Conservation (phyloP, 2,329 filamentous ascomycete genomes). For the Penicillium digitatum region DNA sequence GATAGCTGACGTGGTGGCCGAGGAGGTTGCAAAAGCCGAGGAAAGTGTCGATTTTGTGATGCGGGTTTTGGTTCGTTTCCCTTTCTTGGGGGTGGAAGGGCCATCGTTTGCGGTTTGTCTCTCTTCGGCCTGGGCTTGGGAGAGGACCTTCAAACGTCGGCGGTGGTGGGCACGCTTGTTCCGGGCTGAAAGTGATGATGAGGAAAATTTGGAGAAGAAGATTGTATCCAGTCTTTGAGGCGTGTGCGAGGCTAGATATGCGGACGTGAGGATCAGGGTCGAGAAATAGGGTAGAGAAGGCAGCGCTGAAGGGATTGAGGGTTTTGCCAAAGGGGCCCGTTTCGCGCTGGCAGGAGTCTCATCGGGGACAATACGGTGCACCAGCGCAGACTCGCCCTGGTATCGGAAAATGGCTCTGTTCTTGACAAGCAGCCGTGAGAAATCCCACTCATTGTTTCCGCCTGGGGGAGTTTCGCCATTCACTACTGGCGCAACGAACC, state of each 20-base stretch:
- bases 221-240: conserved; percentile 47
- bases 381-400: conserved; percentile 44
- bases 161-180: conserved; percentile 45
- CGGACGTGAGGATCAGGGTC: conserved; percentile 46
- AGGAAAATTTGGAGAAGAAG: conserved; percentile 49
- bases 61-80: conserved; percentile 37
- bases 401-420: conserved; percentile 46
- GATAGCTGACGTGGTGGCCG: conserved; percentile 34
- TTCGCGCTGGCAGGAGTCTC: conserved; percentile 17
- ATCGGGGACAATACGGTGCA: conserved; percentile 40
- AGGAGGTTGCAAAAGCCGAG: conserved; percentile 39
- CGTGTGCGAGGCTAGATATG: conserved; percentile 48
- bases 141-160: conserved; percentile 41
- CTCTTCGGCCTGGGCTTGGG: conserved; percentile 38
- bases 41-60: conserved; percentile 42
- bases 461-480: conserved; percentile 56
- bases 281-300: conserved; percentile 45
- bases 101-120: conserved; percentile 27
- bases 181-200: conserved; percentile 40
- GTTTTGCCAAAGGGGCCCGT: conserved; percentile 21
- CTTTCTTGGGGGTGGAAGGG: conserved; percentile 32
- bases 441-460: conserved; percentile 63
- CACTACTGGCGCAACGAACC: conserved; percentile 74
- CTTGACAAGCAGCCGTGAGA: conserved; percentile 70
- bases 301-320: conserved; percentile 30